These are phyloP conservation scores for Rhodotorula graminis DNA, from an alignment of 768 basidiomycete species.

Conservation along the genomic window DNA sequence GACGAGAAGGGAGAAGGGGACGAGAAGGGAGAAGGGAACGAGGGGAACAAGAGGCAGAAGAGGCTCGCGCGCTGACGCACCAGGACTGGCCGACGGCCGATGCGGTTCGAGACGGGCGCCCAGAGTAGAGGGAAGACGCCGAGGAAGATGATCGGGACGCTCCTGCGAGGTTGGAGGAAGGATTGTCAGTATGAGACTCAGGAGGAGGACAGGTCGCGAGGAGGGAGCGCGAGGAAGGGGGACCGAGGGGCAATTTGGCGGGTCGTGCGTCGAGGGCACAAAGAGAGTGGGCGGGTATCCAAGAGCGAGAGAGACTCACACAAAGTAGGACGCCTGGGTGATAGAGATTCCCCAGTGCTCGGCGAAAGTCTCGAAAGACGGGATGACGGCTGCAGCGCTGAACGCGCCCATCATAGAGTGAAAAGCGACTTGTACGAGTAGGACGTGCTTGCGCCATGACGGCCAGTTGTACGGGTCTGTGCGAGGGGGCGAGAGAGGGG, in stretches of 20 bases:
- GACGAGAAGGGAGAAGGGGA: too few relatives aligned
- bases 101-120: slow-evolving; percentile 22
- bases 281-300: not conserved
- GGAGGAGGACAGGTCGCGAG: too few relatives aligned
- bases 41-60: too few relatives aligned
- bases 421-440: slow-evolving; percentile 29
- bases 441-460: slow-evolving; percentile 22
- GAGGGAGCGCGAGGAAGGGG: too few relatives aligned
- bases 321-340: slow-evolving; percentile 22
- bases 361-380: slow-evolving; percentile 24
- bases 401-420: slow-evolving; percentile 32
- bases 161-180: not conserved
- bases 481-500: not conserved
- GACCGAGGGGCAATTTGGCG: too few relatives aligned
- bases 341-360: slow-evolving; percentile 20
- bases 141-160: slow-evolving; percentile 21
- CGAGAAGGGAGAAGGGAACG: too few relatives aligned
- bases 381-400: slow-evolving; percentile 26
- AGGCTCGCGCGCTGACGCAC: not conserved
- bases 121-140: slow-evolving; percentile 27
- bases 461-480: slow-evolving; percentile 36
- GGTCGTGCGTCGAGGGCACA: too few relatives aligned
- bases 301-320: not conserved
- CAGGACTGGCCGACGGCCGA: slow-evolving; percentile 33
- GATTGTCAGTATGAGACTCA: not conserved